Conservation (phyloP, 2,329 filamentous ascomycete species). For the Diaporthe destruens region DNA sequence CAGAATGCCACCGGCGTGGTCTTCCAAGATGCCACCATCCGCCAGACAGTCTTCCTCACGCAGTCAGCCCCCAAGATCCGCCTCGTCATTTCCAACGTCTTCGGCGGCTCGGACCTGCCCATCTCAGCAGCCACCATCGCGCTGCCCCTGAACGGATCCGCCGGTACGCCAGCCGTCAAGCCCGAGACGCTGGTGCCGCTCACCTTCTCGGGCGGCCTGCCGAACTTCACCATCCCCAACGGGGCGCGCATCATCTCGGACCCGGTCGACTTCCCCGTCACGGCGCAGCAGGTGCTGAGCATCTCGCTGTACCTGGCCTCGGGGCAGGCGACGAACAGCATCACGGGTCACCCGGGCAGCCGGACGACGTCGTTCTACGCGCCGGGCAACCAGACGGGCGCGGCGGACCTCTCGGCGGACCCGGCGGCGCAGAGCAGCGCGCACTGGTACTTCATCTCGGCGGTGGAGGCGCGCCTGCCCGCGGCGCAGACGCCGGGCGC, state of each 20-base stretch:
- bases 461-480: conserved; percentile 66
- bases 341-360: conserved; percentile 73
- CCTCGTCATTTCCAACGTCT: conserved; percentile 72
- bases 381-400: conserved; percentile 62
- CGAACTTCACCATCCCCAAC: conserved; percentile 63
- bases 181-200: conserved; percentile 61
- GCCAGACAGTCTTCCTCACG: conserved; percentile 71
- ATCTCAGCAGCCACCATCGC: conserved; percentile 70
- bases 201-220: conserved; percentile 65
- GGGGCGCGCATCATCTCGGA: conserved; percentile 71
- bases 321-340: conserved; percentile 65
- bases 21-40: conserved; percentile 70
- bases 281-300: conserved; percentile 62
- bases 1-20: conserved; percentile 65
- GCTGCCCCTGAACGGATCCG: conserved; percentile 60
- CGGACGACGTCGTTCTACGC: conserved; percentile 69
- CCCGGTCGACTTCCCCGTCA: conserved; percentile 64
- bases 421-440: conserved; percentile 47
- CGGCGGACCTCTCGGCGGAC: conserved; percentile 54
- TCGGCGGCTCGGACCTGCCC: conserved; percentile 68
- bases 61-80: conserved; percentile 66
- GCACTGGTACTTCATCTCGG: conserved; percentile 71
- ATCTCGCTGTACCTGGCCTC: conserved; percentile 69
- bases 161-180: conserved; percentile 63
- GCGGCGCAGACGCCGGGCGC: conserved; percentile 50